Conservation (phyloP, 768 basidiomycete genomes). For the Russula brevipes region DNA sequence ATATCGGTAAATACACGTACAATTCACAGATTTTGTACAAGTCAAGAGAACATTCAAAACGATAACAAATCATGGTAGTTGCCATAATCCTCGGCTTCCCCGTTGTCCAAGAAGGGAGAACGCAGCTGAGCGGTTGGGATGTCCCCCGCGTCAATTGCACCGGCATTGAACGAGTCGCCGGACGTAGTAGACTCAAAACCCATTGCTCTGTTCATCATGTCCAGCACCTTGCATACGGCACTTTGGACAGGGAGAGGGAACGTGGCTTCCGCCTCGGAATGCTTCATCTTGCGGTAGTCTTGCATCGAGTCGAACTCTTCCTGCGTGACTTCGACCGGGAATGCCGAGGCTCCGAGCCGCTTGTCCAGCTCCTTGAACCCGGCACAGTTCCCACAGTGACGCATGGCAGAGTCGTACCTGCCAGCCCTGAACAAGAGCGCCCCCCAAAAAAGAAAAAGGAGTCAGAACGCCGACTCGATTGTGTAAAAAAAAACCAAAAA, state of each 20-base stretch:
- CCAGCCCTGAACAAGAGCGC: background rate
- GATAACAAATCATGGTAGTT: too few species aligned
- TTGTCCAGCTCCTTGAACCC: background rate
- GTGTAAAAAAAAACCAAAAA: too few species aligned
- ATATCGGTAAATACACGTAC: too few species aligned
- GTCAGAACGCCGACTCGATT: background rate
- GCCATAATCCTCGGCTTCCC: too few species aligned
- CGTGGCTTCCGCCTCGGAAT: conserved; percentile 62
- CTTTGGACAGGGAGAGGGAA: conserved; percentile 42
- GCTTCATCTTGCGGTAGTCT: background rate
- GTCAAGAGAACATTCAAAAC: too few species aligned
- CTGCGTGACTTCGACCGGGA: background rate
- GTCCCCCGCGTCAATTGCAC: too few species aligned
- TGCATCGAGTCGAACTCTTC: background rate
- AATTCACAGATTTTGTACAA: too few species aligned
- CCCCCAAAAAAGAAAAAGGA: background rate
- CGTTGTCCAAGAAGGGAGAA: too few species aligned
- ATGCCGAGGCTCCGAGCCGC: background rate
- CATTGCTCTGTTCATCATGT: conserved; percentile 32
- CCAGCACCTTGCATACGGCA: conserved; percentile 49
- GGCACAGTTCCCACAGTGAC: background rate
- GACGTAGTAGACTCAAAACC: too few species aligned
- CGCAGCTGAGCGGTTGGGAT: too few species aligned
- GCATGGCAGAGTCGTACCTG: conserved; percentile 8
- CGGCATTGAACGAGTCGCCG: too few species aligned